Percentiles rank a stretch among this genome's conserved stretches.
phyloP scores from a whole-genome alignment of 495 filamentous ascomycete species.

The Cairneyella variabilis region DNA sequence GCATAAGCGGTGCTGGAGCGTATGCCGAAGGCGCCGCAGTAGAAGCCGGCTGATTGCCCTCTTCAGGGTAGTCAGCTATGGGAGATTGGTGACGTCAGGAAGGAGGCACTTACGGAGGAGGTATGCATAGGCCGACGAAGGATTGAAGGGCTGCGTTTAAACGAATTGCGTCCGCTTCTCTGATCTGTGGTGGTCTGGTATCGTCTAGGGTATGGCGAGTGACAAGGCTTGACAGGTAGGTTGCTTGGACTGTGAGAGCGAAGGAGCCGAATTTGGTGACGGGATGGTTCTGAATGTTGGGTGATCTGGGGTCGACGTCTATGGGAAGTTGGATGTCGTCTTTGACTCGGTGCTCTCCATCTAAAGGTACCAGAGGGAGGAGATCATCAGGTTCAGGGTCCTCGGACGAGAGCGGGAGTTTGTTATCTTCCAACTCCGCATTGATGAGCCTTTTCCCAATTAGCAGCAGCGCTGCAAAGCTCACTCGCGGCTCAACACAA shows the following conservation, averaged over 20 bases:
- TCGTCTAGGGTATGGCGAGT: conserved; percentile 5
- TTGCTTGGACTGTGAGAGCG: conserved; percentile 11
- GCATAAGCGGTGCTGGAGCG: conserved; percentile 1
- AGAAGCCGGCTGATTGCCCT: conserved; percentile 2
- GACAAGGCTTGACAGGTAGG: conserved; percentile 14
- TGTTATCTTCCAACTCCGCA: conserved; percentile 5
- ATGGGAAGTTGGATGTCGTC: conserved; percentile 5
- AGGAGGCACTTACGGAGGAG: conserved; percentile 5
- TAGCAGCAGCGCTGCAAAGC: background rate
- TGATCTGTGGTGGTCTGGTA: background rate
- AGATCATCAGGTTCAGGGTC: conserved; percentile 8
- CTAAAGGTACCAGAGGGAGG: background rate
- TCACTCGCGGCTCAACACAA: background rate
- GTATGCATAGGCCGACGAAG: conserved; percentile 6
- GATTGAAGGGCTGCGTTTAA: conserved; percentile 10
- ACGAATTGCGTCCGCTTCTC: background rate
- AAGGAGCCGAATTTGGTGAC: conserved; percentile 9
- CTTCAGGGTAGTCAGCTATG: background rate
- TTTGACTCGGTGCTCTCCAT: background rate
- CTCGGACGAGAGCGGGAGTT: conserved; percentile 13
- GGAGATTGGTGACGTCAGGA: background rate
- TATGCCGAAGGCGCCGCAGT: conserved; percentile 17
- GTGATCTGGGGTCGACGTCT: background rate
- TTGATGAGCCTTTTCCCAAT: conserved; percentile 9
- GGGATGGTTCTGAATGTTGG: background rate